A percentile compares a stretch with the other conserved stretches of the same genome.
These are phyloP conservation scores for Ustilago bromivora DNA, from an alignment of 1,284 basidiomycete genomes.

Conservation along the genomic window DNA sequence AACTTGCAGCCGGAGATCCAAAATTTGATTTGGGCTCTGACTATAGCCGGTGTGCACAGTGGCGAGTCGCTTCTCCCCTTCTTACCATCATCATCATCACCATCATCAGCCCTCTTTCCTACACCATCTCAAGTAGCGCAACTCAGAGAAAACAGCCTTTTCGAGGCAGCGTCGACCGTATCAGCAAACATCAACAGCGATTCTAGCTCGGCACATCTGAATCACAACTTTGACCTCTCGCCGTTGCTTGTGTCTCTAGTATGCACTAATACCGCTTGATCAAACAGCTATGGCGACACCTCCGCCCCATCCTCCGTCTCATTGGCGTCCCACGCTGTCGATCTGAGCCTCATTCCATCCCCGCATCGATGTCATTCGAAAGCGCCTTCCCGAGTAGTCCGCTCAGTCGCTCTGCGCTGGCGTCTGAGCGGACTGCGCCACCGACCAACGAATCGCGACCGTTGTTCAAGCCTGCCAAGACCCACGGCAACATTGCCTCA, in stretches of 20 bases:
- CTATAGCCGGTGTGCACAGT: neutral
- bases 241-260: neutral
- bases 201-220: neutral
- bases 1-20: neutral
- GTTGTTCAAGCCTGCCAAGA: neutral
- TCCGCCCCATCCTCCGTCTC: neutral
- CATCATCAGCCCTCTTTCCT: neutral
- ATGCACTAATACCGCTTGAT: neutral
- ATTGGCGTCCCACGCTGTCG: neutral
- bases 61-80: neutral
- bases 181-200: too few species aligned
- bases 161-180: too few species aligned
- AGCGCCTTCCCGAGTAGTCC: slow-evolving; percentile 52
- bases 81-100: neutral
- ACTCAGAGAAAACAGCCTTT: too few species aligned
- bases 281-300: neutral
- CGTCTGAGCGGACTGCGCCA: neutral
- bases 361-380: slow-evolving; percentile 26
- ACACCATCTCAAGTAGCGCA: neutral
- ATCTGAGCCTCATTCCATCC: neutral
- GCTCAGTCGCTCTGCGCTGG: slow-evolving; percentile 44
- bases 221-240: neutral
- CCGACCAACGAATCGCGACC: rapidly evolving
- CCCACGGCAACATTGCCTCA: slow-evolving; percentile 4
- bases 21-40: neutral